phyloP scores from a whole-genome alignment of 2,329 filamentous ascomycete genomes.

The Fusarium sp. region DNA sequence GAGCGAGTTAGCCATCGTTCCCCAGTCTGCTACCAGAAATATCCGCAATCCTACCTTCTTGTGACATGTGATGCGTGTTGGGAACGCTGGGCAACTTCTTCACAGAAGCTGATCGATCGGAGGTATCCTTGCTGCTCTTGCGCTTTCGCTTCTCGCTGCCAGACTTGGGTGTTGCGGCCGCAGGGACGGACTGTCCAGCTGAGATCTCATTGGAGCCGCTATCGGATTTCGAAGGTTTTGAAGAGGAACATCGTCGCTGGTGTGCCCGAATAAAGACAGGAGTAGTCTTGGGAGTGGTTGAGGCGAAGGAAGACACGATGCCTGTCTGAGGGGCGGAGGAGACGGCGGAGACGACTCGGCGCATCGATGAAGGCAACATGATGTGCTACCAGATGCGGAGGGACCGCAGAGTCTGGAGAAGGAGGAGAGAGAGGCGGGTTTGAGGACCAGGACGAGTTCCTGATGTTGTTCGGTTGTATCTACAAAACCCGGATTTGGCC shows the following conservation, averaged over 20 bases:
- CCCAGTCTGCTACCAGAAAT: too few relatives aligned
- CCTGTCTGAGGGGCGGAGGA: conserved; percentile 61
- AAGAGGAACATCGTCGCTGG: conserved; percentile 71
- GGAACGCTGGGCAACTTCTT: conserved; percentile 79
- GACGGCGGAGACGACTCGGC: conserved; percentile 66
- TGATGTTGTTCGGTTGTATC: conserved; percentile 53
- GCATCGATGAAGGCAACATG: conserved; percentile 70
- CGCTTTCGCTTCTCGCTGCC: conserved; percentile 68
- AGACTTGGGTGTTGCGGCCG: conserved; percentile 60
- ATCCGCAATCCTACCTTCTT: conserved; percentile 66
- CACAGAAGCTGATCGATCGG: conserved; percentile 60
- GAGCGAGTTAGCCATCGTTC: conserved; percentile 35
- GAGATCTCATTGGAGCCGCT: conserved; percentile 67
- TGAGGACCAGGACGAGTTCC: conserved; percentile 49
- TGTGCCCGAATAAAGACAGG: conserved; percentile 58
- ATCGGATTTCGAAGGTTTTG: conserved; percentile 73
- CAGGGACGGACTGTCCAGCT: conserved; percentile 63
- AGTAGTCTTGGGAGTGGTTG: conserved; percentile 57
- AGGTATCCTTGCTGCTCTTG: conserved; percentile 67
- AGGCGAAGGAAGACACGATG: conserved; percentile 59
- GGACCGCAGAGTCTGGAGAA: conserved; percentile 32
- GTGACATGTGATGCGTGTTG: conserved; percentile 78
- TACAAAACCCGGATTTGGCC: conserved; percentile 56
- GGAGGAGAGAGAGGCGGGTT: conserved; percentile 36
- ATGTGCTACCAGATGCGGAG: conserved; percentile 49